Percentiles rank a stretch among this genome's conserved stretches.
Conservation (phyloP, 371 early-diverging fungal species). For the Nosema granulosis region DNA sequence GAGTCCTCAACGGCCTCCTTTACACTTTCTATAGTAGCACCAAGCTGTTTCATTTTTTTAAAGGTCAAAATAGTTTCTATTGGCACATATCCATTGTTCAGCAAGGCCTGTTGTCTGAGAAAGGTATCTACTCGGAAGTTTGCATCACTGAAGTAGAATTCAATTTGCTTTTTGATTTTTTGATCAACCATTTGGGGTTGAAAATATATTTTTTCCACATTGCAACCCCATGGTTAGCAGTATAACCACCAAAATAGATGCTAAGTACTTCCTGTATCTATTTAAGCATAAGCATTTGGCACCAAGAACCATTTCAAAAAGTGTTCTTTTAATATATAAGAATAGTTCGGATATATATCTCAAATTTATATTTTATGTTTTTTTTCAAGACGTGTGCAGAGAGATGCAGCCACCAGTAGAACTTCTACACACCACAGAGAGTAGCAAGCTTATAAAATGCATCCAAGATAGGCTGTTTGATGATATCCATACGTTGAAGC, state of each 20-base stretch:
- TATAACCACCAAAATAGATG: background rate
- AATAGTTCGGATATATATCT: background rate
- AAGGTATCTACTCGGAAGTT: slow-evolving; percentile 65
- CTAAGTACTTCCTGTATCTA: slow-evolving; percentile 6
- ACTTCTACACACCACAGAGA: background rate
- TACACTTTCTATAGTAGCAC: slow-evolving; percentile 51
- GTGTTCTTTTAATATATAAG: background rate
- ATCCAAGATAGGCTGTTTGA: slow-evolving; percentile 7
- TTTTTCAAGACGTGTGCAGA: background rate
- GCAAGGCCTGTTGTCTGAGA: slow-evolving; percentile 48
- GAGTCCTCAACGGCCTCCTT: slow-evolving; percentile 49
- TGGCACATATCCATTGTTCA: slow-evolving; percentile 55
- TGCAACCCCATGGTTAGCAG: background rate
- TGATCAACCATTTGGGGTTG: slow-evolving; percentile 12
- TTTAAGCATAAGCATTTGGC: background rate
- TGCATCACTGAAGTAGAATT: slow-evolving; percentile 67
- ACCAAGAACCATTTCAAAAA: slow-evolving; percentile 10
- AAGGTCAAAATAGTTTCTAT: slow-evolving; percentile 59
- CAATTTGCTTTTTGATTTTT: slow-evolving; percentile 64
- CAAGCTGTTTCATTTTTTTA: slow-evolving; percentile 52
- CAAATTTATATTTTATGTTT: slow-evolving; percentile 10
- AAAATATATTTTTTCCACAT: background rate
- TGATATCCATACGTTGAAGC: background rate
- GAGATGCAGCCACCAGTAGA: background rate
- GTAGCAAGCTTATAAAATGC: background rate